Conservation (phyloP, 257 asterid genomes). For the Phtheirospermum japonicum region DNA sequence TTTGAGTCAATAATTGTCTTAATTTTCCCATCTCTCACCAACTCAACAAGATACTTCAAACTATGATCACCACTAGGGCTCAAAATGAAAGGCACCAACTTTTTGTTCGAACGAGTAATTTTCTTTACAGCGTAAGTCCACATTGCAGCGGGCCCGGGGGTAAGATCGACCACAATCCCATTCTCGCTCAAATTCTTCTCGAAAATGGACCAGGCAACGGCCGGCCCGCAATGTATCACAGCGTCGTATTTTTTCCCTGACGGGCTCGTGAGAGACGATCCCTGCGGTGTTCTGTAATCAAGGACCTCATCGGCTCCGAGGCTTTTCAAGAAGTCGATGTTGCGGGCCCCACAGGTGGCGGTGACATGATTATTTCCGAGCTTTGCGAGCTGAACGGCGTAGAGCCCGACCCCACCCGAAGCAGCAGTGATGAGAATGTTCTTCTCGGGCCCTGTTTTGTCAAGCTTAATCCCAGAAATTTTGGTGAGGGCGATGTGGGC, state of each 20-base stretch:
- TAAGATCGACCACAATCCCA: conserved; percentile 55
- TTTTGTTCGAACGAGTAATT: conserved; percentile 47
- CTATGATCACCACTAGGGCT: conserved; percentile 31
- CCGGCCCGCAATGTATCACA: conserved; percentile 53
- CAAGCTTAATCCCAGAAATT: conserved; percentile 44
- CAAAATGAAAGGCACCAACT: conserved; percentile 33
- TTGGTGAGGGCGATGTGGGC: conserved; percentile 51
- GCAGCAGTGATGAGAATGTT: conserved; percentile 69
- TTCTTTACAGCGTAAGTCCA: conserved; percentile 43
- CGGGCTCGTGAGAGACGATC: conserved; percentile 62
- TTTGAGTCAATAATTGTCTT: conserved; percentile 54
- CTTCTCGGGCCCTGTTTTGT: conserved; percentile 38
- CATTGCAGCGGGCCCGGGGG: conserved; percentile 43
- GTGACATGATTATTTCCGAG: conserved; percentile 67
- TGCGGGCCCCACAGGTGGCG: conserved; percentile 79
- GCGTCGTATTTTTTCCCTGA: conserved; percentile 60
- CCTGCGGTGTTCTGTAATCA: conserved; percentile 64
- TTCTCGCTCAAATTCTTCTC: conserved; percentile 44
- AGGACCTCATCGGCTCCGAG: conserved; percentile 81
- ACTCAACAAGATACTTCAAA: conserved; percentile 44
- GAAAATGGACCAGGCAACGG: conserved; percentile 52
- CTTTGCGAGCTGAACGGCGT: conserved; percentile 72
- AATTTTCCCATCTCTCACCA: conserved; percentile 63
- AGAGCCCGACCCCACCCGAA: conserved; percentile 78
- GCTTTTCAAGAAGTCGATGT: conserved; percentile 51